Conservation (phyloP, 164 flowering plant species). For the Tinospora cordifolia region DNA sequence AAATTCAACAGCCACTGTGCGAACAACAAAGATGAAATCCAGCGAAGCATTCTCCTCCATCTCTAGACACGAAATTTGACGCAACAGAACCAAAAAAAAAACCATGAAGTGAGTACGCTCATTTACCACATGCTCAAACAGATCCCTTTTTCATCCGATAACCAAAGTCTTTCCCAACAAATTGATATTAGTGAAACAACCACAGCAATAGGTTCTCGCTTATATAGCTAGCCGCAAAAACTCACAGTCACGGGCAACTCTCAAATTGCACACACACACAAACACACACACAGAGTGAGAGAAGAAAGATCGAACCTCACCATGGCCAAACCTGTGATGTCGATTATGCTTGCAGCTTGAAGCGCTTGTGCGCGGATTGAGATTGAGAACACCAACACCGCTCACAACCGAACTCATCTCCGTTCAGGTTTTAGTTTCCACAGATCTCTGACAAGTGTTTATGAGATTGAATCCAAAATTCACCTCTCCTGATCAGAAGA, state of each 20-base stretch:
- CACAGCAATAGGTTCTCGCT: not conserved
- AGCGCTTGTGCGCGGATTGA: not conserved
- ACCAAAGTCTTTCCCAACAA: not conserved
- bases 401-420: conserved; percentile 3
- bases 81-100: too few species aligned
- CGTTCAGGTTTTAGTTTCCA: not conserved
- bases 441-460: too few species aligned
- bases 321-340: not conserved
- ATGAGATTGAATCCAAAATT: too few species aligned
- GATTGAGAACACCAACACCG: not conserved
- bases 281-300: not conserved
- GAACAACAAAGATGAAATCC: too few species aligned
- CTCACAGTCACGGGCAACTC: too few species aligned
- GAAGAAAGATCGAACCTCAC: not conserved
- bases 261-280: not conserved
- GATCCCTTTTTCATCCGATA: not conserved
- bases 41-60: too few species aligned
- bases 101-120: too few species aligned
- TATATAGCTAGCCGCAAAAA: not conserved
- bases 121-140: not conserved
- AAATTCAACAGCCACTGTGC: too few species aligned
- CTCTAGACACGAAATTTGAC: too few species aligned
- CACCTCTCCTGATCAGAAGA: too few species aligned
- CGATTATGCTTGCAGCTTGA: conserved; percentile 5
- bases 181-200: not conserved